phyloP scores from a whole-genome alignment of 2,329 filamentous ascomycete species.

The Aspergillus intermedius region DNA sequence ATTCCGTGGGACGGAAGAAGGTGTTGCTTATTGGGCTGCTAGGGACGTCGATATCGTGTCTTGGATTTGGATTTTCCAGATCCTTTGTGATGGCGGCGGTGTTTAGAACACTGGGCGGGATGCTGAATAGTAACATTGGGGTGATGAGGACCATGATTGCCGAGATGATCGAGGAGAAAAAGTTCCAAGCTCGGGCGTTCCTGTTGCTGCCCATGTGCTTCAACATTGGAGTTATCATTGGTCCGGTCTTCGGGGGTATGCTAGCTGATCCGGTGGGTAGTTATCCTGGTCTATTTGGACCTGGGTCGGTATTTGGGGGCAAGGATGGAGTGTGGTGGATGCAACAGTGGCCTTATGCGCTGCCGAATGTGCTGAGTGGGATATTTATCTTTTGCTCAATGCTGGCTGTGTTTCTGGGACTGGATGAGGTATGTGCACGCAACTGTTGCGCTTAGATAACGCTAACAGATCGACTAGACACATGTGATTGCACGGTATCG shows the following conservation, averaged over 20 bases:
- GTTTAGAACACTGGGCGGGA: slow-evolving; percentile 61
- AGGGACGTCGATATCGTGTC: slow-evolving; percentile 59
- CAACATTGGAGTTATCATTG: slow-evolving; percentile 58
- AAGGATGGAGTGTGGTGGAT: slow-evolving; percentile 58
- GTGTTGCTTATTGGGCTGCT: slow-evolving; percentile 70
- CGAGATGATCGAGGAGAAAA: slow-evolving; percentile 65
- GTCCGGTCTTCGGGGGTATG: slow-evolving; percentile 57
- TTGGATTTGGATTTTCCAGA: slow-evolving; percentile 63
- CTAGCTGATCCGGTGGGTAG: slow-evolving; percentile 60
- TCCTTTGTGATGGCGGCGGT: slow-evolving; percentile 58
- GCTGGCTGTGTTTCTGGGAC: slow-evolving; percentile 53
- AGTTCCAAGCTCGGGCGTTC: slow-evolving; percentile 52
- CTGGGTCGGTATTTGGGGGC: slow-evolving; percentile 51
- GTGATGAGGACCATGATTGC: slow-evolving; percentile 70
- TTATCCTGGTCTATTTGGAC: slow-evolving; percentile 58
- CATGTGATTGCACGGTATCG: slow-evolving; percentile 34
- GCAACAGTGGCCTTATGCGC: slow-evolving; percentile 58
- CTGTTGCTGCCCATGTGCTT: slow-evolving; percentile 61
- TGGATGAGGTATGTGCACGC: slow-evolving; percentile 54
- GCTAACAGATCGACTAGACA: slow-evolving; percentile 17
- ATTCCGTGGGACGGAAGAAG: slow-evolving; percentile 63
- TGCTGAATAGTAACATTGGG: slow-evolving; percentile 65
- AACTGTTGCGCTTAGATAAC: not conserved
- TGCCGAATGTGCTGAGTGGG: slow-evolving; percentile 63
- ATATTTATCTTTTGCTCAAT: slow-evolving; percentile 53